phyloP scores from a whole-genome alignment of 2,329 filamentous ascomycete genomes.

The Intubia oerlemansii region DNA sequence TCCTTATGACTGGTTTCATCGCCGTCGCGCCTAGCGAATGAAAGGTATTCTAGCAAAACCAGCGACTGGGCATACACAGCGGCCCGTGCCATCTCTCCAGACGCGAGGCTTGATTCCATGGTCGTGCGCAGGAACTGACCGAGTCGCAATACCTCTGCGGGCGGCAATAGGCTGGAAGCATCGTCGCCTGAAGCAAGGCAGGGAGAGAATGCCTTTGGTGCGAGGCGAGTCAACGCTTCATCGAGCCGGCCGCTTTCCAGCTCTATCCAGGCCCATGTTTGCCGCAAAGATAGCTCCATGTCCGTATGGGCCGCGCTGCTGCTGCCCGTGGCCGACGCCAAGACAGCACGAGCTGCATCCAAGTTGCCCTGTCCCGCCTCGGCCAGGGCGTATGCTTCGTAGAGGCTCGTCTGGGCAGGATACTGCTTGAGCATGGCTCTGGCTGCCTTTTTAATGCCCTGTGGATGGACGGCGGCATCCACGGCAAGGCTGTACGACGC shows the following conservation, averaged over 20 bases:
- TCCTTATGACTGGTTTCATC: background rate
- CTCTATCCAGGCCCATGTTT: slow-evolving; percentile 47
- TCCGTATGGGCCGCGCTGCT: slow-evolving; percentile 11
- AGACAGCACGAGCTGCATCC: too few species aligned
- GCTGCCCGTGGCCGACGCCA: slow-evolving; percentile 30
- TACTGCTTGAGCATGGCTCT: slow-evolving; percentile 52
- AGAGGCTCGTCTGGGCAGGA: slow-evolving; percentile 42
- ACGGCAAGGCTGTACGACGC: slow-evolving; percentile 52
- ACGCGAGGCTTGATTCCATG: slow-evolving; percentile 33
- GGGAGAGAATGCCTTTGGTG: too few species aligned
- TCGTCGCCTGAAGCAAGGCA: too few species aligned
- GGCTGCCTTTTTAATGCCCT: slow-evolving; percentile 43
- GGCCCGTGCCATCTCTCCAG: slow-evolving; percentile 24
- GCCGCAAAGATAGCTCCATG: slow-evolving; percentile 22
- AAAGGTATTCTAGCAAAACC: slow-evolving; percentile 46
- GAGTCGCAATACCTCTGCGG: slow-evolving; percentile 27
- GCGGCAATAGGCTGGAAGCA: too few species aligned
- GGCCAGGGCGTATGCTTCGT: slow-evolving; percentile 59
- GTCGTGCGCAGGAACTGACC: slow-evolving; percentile 28
- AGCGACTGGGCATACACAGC: slow-evolving; percentile 37
- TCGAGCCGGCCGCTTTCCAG: slow-evolving; percentile 20
- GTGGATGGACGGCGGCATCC: slow-evolving; percentile 31
- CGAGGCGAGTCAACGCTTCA: too few species aligned
- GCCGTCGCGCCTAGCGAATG: too few species aligned
- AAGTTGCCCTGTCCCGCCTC: too few species aligned